phyloP scores from a whole-genome alignment of 2,329 filamentous ascomycete species.

The Diatrype stigma region DNA sequence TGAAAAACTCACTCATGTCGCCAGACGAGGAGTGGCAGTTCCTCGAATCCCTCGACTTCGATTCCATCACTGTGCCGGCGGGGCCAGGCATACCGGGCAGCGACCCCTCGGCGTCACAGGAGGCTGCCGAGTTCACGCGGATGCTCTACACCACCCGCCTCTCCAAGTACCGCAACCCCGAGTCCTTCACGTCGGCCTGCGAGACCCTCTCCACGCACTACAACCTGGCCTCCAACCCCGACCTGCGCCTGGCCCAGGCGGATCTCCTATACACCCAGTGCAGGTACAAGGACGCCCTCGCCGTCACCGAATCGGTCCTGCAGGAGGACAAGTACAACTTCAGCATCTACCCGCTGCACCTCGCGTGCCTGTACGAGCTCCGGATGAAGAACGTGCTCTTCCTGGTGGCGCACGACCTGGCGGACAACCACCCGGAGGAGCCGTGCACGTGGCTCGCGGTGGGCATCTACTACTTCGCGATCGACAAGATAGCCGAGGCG shows the following conservation, averaged over 20 bases:
- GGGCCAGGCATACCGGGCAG: too few species aligned
- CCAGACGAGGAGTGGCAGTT: conserved; percentile 89
- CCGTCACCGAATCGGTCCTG: conserved; percentile 79
- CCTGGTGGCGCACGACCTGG: conserved; percentile 85
- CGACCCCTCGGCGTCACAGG: conserved; percentile 67
- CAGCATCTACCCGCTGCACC: conserved; percentile 79
- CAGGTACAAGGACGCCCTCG: conserved; percentile 81
- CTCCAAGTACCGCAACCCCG: conserved; percentile 89
- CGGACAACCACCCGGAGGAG: conserved; percentile 86
- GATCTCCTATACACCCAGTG: conserved; percentile 94
- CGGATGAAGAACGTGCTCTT: conserved; percentile 84
- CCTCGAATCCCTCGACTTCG: conserved; percentile 84
- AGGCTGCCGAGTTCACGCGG: conserved; percentile 89
- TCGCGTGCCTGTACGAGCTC: conserved; percentile 87
- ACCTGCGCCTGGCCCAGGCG: conserved; percentile 84
- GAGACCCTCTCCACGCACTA: conserved; percentile 94
- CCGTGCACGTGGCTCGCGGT: conserved; percentile 92
- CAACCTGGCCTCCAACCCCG: conserved; percentile 77
- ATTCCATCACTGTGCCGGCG: conserved; percentile 59
- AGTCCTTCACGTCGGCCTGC: conserved; percentile 76
- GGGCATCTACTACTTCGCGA: conserved; percentile 89
- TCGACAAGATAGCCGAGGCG: conserved; percentile 85
- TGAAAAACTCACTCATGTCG: conserved; percentile 90
- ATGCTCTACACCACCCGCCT: conserved; percentile 94
- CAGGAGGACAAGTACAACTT: conserved; percentile 86